Evolutionary conservation across 2,329 filamentous ascomycete genomes (phyloP), one percentile per base, ranked within the genome.

Genomic region (Aspergillus ustus): DNA sequence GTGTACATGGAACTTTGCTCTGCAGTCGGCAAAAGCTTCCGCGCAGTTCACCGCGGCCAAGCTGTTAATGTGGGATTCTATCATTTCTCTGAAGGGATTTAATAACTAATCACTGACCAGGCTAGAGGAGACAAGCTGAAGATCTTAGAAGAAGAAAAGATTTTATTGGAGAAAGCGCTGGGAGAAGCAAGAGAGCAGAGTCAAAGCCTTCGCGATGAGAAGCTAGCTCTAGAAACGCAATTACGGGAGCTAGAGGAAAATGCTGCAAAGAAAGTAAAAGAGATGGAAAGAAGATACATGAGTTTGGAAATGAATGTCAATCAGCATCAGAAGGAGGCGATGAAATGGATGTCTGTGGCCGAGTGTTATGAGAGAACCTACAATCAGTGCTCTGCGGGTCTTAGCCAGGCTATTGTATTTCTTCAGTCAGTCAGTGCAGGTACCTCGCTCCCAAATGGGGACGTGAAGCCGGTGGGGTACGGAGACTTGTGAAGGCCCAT

Each of bases 1-100:
- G 57, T 52, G 43, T 65, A 65, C 34, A 81, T 82, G 20, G 46
- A 49, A n/a, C 46, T 49, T 29, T 49, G 46, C 22, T 49, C 46
- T 29, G 8, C 57, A 43, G 59, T 61, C 8, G 59, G 59, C n/a
- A 44, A 61, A 25, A 54, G 45, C 29, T 64, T 64, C 49, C 52
- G 46, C 20, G 59, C 62, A 31, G 49, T 64, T 53, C 45, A 49
- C 15, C 53, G 44, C 53, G 44, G 49, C 37, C 20, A 49, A 11
- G 25, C 28, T 17, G 25, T 22, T 6, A 49, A 49, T 7, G 46
- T 49, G 22, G 49, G 28, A 49, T 57, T 17, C 13, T 37, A 45
- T 37, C 48, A 37, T 37, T 2, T n/a, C n/a, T n/a, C n/a, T n/a
- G n/a, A n/a, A n/a, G n/a, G n/a, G n/a, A n/a, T n/a, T n/a, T n/a